Conservation (phyloP, 2,329 filamentous ascomycete species). For the Alternaria sp. region DNA sequence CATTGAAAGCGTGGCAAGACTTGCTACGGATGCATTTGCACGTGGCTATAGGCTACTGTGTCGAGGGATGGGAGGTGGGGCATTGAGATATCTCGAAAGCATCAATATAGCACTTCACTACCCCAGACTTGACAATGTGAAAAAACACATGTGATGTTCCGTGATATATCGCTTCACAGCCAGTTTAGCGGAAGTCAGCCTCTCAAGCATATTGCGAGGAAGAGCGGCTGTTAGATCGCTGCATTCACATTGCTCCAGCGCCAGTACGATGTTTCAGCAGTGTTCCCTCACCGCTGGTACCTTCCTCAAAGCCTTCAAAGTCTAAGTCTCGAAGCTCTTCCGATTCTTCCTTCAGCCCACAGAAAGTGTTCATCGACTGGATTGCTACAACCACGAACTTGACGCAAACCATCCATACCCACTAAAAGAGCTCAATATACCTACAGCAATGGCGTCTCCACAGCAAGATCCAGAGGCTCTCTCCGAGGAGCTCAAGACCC, state of each 20-base stretch:
- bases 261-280: background rate
- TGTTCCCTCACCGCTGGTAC: background rate
- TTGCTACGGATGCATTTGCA: background rate
- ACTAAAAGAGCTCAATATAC: rapidly evolving
- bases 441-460: background rate
- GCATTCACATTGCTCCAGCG: background rate
- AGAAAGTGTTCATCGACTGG: background rate
- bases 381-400: background rate
- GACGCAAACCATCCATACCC: background rate
- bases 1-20: background rate
- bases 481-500: background rate
- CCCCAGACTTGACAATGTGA: rapidly evolving
- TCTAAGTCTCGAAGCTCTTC: background rate
- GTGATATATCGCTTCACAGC: background rate
- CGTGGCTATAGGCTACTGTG: background rate
- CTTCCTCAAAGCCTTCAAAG: rapidly evolving
- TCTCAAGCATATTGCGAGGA: background rate
- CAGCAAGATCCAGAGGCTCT: background rate
- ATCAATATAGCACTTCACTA: background rate
- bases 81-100: background rate
- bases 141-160: too few species aligned
- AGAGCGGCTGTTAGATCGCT: background rate
- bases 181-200: rapidly evolving
- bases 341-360: background rate
- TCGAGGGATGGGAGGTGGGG: background rate